Conservation (phyloP, 768 basidiomycete genomes). For the Tremella yokohamensis region DNA sequence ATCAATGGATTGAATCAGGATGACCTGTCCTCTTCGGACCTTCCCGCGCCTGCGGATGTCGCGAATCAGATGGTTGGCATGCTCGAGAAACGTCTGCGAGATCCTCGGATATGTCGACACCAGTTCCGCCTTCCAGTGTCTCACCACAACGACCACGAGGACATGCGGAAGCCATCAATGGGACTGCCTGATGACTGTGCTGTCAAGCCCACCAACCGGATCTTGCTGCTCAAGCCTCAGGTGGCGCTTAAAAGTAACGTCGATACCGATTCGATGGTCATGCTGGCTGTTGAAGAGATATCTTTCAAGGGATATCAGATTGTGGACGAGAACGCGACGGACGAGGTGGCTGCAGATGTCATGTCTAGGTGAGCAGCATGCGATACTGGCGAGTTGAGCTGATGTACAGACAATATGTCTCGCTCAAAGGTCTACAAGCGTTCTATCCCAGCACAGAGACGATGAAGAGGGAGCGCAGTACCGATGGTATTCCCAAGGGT, state of each 20-base stretch:
- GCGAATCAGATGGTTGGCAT: slow-evolving; percentile 17
- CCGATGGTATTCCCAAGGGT: slow-evolving; percentile 13
- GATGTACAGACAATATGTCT: slow-evolving; percentile 65
- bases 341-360: slow-evolving; percentile 77
- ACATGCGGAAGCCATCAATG: slow-evolving; percentile 12
- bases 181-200: slow-evolving; percentile 46
- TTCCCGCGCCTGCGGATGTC: slow-evolving; percentile 16
- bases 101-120: slow-evolving; percentile 5
- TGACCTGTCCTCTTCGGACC: slow-evolving; percentile 58
- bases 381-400: slow-evolving; percentile 6
- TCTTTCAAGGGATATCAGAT: slow-evolving; percentile 74
- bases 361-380: slow-evolving; percentile 66
- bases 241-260: slow-evolving; percentile 69
- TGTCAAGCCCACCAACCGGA: slow-evolving; percentile 61
- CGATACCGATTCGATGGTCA: slow-evolving; percentile 60
- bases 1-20: slow-evolving; percentile 77
- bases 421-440: slow-evolving; percentile 75
- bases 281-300: slow-evolving; percentile 74
- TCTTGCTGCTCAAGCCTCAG: slow-evolving; percentile 86
- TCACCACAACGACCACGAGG: slow-evolving; percentile 8
- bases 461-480: slow-evolving; percentile 16
- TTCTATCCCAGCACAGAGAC: slow-evolving; percentile 63
- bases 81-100: slow-evolving; percentile 14
- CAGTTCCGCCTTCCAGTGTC: slow-evolving; percentile 18
- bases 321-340: slow-evolving; percentile 75